Conservation (phyloP, 192 early-diverging fungal genomes). For the Borealophlyctis nickersoniae region DNA sequence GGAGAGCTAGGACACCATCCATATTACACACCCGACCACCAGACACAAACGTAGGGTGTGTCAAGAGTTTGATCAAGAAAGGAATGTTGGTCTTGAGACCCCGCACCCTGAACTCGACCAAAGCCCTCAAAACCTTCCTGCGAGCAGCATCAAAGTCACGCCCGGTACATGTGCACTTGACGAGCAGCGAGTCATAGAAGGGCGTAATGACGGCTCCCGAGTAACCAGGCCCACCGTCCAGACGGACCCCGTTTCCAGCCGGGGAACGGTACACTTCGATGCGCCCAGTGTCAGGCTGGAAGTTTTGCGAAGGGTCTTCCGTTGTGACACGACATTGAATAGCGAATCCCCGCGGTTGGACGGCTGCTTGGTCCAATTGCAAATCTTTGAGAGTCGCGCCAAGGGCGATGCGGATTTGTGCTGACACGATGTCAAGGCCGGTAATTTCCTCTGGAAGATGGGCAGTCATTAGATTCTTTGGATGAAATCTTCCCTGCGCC, state of each 20-base stretch:
- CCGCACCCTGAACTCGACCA: constrained; percentile 93
- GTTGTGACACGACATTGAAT: constrained; percentile 98
- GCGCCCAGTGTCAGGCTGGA: constrained; percentile 93
- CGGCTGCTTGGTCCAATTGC: constrained; percentile 75
- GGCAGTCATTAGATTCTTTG: not conserved
- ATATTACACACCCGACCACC: constrained; percentile 39
- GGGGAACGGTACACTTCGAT: constrained; percentile 93
- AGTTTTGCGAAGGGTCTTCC: constrained; percentile 88
- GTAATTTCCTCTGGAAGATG: constrained; percentile 77
- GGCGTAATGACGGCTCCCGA: constrained; percentile 91
- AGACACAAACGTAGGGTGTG: constrained; percentile 73
- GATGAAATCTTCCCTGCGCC: not conserved
- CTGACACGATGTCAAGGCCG: constrained; percentile 88
- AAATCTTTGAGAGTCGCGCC: constrained; percentile 77
- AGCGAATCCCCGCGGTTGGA: constrained; percentile 75
- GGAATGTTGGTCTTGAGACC: constrained; percentile 97
- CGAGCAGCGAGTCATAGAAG: constrained; percentile 92
- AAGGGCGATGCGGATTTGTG: constrained; percentile 93
- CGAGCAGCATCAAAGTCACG: constrained; percentile 87
- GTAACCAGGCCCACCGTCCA: constrained; percentile 74
- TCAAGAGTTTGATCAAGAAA: constrained; percentile 85
- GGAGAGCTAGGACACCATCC: not conserved
- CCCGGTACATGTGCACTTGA: constrained; percentile 84
- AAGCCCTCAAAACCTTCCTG: constrained; percentile 80
- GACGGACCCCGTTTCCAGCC: constrained; percentile 64